Percentiles rank a stretch among this genome's conserved stretches.
These are phyloP conservation scores for Apiospora malaysiana DNA, from an alignment of 2,329 filamentous ascomycete species.

Conservation along the genomic window DNA sequence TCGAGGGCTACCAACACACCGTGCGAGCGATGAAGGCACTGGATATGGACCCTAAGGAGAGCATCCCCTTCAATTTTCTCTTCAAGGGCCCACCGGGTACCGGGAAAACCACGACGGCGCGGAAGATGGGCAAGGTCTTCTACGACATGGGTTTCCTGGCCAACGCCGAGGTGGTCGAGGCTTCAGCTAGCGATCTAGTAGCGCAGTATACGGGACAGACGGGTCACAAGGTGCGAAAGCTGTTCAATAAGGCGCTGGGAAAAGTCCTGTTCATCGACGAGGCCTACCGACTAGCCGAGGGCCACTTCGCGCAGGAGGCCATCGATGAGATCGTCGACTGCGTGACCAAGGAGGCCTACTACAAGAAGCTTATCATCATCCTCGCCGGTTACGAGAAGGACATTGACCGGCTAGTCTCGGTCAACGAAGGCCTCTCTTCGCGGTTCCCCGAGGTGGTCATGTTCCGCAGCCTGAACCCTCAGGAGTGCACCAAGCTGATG, in stretches of 20 bases:
- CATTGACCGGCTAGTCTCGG: conserved; percentile 66
- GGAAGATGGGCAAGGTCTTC: conserved; percentile 77
- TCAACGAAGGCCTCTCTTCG: conserved; percentile 68
- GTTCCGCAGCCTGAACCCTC: conserved; percentile 54
- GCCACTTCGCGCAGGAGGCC: conserved; percentile 62
- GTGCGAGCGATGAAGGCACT: conserved; percentile 50
- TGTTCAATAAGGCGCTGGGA: conserved; percentile 62
- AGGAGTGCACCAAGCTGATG: conserved; percentile 53
- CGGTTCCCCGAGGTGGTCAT: conserved; percentile 68
- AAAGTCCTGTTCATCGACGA: conserved; percentile 76
- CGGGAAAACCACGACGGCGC: conserved; percentile 70
- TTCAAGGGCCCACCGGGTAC: conserved; percentile 66
- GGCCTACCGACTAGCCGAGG: conserved; percentile 68
- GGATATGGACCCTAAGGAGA: conserved; percentile 54
- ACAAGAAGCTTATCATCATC: conserved; percentile 67
- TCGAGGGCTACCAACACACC: conserved; percentile 56
- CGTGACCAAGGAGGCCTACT: conserved; percentile 61
- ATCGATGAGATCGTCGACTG: conserved; percentile 60
- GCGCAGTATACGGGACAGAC: conserved; percentile 69
- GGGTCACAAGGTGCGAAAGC: conserved; percentile 59
- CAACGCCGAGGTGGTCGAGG: conserved; percentile 64
- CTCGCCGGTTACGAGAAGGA: conserved; percentile 72
- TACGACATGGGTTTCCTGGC: conserved; percentile 76
- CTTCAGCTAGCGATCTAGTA: conserved; percentile 71
- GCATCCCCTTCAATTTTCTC: conserved; percentile 62